Conservation (phyloP, 164 flowering plant species). For the Saururus chinensis region DNA sequence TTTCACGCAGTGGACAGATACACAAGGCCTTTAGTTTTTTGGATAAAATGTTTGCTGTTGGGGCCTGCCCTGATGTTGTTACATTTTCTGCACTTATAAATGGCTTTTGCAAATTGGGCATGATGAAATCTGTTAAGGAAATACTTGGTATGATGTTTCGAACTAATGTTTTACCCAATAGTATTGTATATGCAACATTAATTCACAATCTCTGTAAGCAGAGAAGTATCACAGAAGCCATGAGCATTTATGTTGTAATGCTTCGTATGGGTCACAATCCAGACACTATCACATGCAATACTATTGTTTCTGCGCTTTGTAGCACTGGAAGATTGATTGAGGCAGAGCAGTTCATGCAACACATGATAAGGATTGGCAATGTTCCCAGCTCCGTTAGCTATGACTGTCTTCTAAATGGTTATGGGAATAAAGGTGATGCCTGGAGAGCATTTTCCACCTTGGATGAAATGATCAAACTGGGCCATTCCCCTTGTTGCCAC, state of each 20-base stretch:
- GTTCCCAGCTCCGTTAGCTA: conserved; percentile 40
- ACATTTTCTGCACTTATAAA: conserved; percentile 69
- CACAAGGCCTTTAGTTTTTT: conserved; percentile 39
- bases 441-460: conserved; percentile 47
- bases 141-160: conserved; percentile 51
- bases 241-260: conserved; percentile 41
- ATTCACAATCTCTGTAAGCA: conserved; percentile 50
- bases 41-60: conserved; percentile 32
- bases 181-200: conserved; percentile 39
- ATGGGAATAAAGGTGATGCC: conserved; percentile 43
- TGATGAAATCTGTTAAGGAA: conserved; percentile 35
- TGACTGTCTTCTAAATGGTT: conserved; percentile 56
- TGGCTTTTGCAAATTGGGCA: conserved; percentile 56
- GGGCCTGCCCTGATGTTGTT: conserved; percentile 48
- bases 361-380: conserved; percentile 40
- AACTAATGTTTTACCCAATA: conserved; percentile 41
- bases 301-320: conserved; percentile 50
- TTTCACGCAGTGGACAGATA: conserved; percentile 39
- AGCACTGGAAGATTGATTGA: conserved; percentile 35
- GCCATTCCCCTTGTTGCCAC: conserved; percentile 43
- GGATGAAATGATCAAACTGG: conserved; percentile 51
- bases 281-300: conserved; percentile 43
- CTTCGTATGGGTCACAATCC: conserved; percentile 26
- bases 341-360: conserved; percentile 56
- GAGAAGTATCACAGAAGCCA: conserved; percentile 36